Percentiles rank a stretch among this genome's conserved stretches.
Evolutionary conservation across 2,329 filamentous ascomycete species (phyloP).

Genomic region (Clonostachys solani): DNA sequence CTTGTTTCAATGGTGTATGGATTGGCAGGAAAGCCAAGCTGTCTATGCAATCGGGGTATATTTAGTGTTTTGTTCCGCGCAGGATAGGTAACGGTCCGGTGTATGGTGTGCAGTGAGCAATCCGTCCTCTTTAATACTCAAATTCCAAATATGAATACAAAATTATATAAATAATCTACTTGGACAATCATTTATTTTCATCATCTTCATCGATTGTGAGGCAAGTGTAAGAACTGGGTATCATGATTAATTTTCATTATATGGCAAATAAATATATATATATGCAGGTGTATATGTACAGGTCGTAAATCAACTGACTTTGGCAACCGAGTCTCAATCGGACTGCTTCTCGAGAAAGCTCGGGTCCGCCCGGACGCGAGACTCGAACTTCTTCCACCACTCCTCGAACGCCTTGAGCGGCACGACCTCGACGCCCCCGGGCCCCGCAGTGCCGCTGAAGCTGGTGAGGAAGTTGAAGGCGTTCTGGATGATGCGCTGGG

Average conservation of each 20-base stretch:
- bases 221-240: neutral
- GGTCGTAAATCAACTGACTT: neutral
- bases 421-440: slow-evolving; percentile 74
- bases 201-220: too few species aligned
- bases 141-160: neutral
- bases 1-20: too few species aligned
- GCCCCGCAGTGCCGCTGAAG: slow-evolving; percentile 64
- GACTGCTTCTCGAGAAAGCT: slow-evolving; percentile 72
- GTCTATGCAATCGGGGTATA: too few species aligned
- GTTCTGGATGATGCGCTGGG: slow-evolving; percentile 92
- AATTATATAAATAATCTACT: too few species aligned
- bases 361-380: slow-evolving; percentile 78
- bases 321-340: slow-evolving; percentile 7
- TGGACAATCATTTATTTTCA: too few species aligned
- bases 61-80: too few species aligned
- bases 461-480: slow-evolving; percentile 95
- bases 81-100: too few species aligned
- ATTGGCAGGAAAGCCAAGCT: too few species aligned
- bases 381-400: slow-evolving; percentile 98
- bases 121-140: neutral
- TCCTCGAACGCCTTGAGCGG: slow-evolving; percentile 94
- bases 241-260: neutral
- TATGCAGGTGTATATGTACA: neutral
- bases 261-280: neutral
- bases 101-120: too few species aligned